Evolutionary conservation across 2,329 filamentous ascomycete species (phyloP).

Genomic region (Simplicillium aogashimaense): DNA sequence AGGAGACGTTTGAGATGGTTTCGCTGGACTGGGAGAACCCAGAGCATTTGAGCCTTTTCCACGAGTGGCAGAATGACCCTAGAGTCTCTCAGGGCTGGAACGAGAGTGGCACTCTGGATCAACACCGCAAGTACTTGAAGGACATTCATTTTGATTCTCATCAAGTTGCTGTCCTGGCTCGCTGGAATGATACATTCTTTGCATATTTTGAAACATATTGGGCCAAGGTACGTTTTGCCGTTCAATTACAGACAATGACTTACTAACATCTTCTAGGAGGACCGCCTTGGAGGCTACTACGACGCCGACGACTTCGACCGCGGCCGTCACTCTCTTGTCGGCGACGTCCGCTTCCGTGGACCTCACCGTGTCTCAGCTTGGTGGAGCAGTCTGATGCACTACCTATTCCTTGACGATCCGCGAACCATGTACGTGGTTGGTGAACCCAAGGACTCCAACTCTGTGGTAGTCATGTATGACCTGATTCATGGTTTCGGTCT

Average conservation of each 20-base stretch:
- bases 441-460: conserved; percentile 64
- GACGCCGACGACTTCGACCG: conserved; percentile 45
- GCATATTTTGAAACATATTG: conserved; percentile 76
- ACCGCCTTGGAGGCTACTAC: conserved; percentile 47
- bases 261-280: conserved; percentile 29
- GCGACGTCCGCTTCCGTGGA: conserved; percentile 49
- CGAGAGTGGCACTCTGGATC: conserved; percentile 63
- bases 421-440: conserved; percentile 49
- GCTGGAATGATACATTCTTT: conserved; percentile 61
- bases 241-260: neutral
- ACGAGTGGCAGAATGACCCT: conserved; percentile 76
- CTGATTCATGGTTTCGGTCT: conserved; percentile 63
- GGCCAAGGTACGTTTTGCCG: conserved; percentile 39
- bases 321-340: conserved; percentile 47
- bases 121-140: conserved; percentile 63
- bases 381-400: conserved; percentile 55
- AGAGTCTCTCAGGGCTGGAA: conserved; percentile 75
- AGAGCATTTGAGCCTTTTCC: conserved; percentile 60
- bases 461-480: conserved; percentile 63
- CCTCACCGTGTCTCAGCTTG: conserved; percentile 51
- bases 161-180: conserved; percentile 58
- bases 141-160: conserved; percentile 63
- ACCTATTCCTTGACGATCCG: conserved; percentile 50
- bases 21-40: conserved; percentile 56
- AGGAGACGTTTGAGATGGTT: conserved; percentile 70